Evolutionary conservation across 176 grass and related monocot species (phyloP).

Genomic region (Hsuehochloa calcarea): DNA sequence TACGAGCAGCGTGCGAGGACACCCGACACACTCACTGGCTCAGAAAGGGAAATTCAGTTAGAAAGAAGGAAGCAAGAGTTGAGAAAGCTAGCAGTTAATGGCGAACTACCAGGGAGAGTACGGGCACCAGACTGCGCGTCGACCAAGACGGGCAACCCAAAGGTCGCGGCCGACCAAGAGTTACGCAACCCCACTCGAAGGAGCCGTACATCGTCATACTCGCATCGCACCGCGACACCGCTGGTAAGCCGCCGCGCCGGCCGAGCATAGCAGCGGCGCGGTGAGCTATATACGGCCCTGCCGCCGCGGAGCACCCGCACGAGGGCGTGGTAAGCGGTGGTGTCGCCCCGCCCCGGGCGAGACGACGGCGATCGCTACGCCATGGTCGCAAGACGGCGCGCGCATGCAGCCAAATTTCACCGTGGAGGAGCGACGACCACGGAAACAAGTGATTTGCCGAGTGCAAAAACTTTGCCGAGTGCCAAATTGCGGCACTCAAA

Average conservation of each 20-base stretch:
- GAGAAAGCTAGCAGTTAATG: constrained; percentile 5
- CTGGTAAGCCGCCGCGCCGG: not conserved
- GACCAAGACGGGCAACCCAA: constrained; percentile 72
- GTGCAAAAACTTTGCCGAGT: too few species aligned
- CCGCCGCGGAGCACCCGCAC: not conserved
- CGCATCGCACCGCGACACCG: not conserved
- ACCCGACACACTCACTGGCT: not conserved
- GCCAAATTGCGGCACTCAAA: too few species aligned
- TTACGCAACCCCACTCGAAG: constrained; percentile 48
- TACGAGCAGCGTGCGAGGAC: not conserved
- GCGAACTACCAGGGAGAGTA: constrained; percentile 41
- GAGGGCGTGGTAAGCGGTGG: not conserved
- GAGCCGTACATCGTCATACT: too few species aligned
- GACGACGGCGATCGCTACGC: not conserved
- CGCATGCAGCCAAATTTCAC: too few species aligned
- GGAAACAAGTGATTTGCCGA: too few species aligned
- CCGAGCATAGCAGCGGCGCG: not conserved
- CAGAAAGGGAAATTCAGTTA: not conserved
- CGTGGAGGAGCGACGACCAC: too few species aligned
- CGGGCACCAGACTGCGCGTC: constrained; percentile 48
- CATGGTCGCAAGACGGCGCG: too few species aligned
- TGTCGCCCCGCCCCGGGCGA: not conserved
- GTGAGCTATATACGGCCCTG: not conserved
- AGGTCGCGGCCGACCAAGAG: constrained; percentile 60
- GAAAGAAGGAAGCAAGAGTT: too few species aligned